Percentiles rank a stretch among this genome's conserved stretches.
phyloP scores from a whole-genome alignment of 129 eudicot species.

The Deinandra increscens region DNA sequence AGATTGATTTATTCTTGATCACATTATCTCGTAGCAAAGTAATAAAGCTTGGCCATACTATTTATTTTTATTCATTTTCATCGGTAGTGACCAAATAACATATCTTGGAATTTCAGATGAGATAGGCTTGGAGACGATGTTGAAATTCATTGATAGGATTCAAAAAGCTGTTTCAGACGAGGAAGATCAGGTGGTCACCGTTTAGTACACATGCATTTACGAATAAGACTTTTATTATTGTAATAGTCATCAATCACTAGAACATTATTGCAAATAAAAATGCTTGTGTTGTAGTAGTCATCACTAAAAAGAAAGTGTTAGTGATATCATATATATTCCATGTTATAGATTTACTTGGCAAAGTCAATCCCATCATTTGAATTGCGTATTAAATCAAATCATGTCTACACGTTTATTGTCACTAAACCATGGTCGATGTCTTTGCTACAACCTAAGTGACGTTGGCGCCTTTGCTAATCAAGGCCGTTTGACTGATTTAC shows the following conservation, averaged over 20 bases:
- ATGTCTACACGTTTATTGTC: neutral
- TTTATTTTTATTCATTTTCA: no score
- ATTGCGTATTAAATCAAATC: neutral
- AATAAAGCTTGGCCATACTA: neutral
- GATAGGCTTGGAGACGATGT: constrained; percentile 43
- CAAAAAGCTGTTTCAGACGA: constrained; percentile 37
- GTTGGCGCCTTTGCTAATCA: no score
- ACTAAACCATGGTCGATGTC: neutral
- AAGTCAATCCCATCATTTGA: constrained; percentile 1
- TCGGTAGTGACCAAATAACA: no score
- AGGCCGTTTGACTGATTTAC: no score
- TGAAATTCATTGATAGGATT: constrained; percentile 52
- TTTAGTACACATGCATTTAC: neutral
- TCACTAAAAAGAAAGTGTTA: neutral
- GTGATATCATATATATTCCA: neutral
- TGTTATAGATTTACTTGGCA: neutral
- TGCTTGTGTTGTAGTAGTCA: neutral
- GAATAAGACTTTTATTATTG: neutral
- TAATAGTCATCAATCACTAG: neutral
- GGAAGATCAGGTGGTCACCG: constrained; percentile 32
- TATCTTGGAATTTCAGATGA: constrained; percentile 45
- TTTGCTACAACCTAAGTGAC: no score
- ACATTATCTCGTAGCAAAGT: neutral
- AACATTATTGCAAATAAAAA: neutral
- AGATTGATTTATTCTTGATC: neutral